phyloP scores from a whole-genome alignment of 202 grass and related monocot species.

The Panicum virgatum region DNA sequence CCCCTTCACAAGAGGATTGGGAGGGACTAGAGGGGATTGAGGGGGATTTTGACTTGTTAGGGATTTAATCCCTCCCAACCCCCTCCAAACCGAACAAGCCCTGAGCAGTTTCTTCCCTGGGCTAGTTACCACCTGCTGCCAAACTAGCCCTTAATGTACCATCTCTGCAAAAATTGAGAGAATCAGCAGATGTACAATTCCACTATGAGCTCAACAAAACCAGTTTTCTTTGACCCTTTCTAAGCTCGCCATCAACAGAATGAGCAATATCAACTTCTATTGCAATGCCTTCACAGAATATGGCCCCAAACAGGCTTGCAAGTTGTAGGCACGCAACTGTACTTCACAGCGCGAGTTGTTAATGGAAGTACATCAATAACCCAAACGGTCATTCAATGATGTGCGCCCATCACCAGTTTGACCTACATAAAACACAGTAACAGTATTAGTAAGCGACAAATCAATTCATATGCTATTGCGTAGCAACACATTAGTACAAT shows the following conservation, averaged over 20 bases:
- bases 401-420: slow-evolving; percentile 99
- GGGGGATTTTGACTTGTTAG: too few species aligned
- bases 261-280: neutral
- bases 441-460: slow-evolving; percentile 15
- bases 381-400: slow-evolving; percentile 80
- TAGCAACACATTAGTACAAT: slow-evolving; percentile 23
- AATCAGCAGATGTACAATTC: neutral
- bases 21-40: too few species aligned
- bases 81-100: too few species aligned
- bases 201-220: neutral
- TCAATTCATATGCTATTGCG: neutral
- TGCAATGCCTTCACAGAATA: neutral
- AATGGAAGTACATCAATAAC: slow-evolving; percentile 60
- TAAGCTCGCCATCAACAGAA: neutral
- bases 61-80: too few species aligned
- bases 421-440: slow-evolving; percentile 58
- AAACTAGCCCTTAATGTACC: too few species aligned
- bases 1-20: too few species aligned
- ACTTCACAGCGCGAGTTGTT: neutral
- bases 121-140: too few species aligned
- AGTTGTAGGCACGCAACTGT: too few species aligned
- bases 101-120: too few species aligned
- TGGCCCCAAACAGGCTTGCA: neutral
- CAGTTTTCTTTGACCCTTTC: too few species aligned
- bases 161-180: neutral